A percentile compares a stretch with the other conserved stretches of the same genome.
phyloP scores from a whole-genome alignment of 768 basidiomycete genomes.

The Mycena olivaceomarginata region DNA sequence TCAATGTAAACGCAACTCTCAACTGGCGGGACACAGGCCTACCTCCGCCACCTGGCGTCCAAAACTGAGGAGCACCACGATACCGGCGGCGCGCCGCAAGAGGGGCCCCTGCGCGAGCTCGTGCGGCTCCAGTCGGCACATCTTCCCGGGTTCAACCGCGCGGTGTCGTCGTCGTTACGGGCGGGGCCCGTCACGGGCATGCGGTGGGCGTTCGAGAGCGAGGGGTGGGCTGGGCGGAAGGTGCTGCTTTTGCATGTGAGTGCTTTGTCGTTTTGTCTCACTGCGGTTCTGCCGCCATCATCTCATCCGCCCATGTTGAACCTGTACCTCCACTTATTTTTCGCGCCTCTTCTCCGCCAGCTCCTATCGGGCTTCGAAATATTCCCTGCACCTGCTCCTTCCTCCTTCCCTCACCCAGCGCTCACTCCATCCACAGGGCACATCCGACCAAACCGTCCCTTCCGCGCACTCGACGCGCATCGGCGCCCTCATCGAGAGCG shows the following conservation, averaged over 20 bases:
- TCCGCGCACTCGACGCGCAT: constrained; percentile 72
- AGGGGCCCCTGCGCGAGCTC: constrained; percentile 63
- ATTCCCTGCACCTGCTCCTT: not conserved
- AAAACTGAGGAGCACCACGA: not conserved
- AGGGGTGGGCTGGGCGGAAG: constrained; percentile 66
- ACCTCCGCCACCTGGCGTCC: constrained; percentile 38
- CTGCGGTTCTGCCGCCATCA: not conserved
- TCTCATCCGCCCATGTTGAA: too few species aligned
- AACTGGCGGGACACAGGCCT: constrained; percentile 16
- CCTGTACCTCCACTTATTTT: too few species aligned
- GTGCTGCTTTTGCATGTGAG: constrained; percentile 81
- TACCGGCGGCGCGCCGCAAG: not conserved
- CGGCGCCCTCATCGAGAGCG: constrained; percentile 26
- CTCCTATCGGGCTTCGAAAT: too few species aligned
- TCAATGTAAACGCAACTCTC: not conserved
- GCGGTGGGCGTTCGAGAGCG: constrained; percentile 69
- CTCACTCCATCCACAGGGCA: constrained; percentile 63
- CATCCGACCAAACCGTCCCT: constrained; percentile 73
- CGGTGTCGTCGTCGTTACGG: constrained; percentile 84
- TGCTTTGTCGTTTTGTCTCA: constrained; percentile 41
- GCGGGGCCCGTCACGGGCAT: constrained; percentile 84
- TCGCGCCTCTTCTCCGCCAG: too few species aligned
- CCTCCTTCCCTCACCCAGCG: not conserved
- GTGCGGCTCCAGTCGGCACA: constrained; percentile 88
- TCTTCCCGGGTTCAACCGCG: constrained; percentile 83